These are phyloP conservation scores for Pestalotiopsis sp. DNA, from an alignment of 2,329 filamentous ascomycete species.

Conservation along the genomic window DNA sequence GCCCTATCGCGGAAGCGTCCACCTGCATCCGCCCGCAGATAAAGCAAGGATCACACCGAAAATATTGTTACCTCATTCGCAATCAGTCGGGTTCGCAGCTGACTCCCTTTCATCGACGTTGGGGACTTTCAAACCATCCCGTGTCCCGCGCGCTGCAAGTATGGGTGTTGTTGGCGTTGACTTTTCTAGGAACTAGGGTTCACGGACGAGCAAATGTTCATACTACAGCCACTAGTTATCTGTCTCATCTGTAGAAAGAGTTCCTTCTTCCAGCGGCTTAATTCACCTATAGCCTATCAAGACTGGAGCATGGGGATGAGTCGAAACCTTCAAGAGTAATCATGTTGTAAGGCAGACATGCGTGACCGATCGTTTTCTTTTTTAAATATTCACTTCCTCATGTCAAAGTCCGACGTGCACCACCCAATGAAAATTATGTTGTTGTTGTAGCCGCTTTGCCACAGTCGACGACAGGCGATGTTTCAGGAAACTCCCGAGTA, in stretches of 20 bases:
- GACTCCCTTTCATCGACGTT: neutral
- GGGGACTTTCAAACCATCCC: neutral
- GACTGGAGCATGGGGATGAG: neutral
- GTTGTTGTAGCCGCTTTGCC: neutral
- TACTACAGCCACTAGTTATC: neutral
- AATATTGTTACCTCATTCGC: neutral
- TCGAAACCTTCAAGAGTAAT: neutral
- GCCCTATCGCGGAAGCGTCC: neutral
- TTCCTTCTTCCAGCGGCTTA: neutral
- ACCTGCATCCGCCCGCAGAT: neutral
- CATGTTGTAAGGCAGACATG: neutral
- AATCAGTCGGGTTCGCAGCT: neutral
- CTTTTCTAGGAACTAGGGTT: neutral
- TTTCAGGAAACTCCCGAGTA: no score
- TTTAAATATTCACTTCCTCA: neutral
- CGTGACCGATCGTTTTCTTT: neutral
- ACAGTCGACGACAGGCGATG: neutral
- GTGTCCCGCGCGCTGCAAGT: neutral
- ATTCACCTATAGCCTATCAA: neutral
- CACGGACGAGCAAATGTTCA: neutral
- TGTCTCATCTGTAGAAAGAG: neutral
- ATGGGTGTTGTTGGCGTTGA: neutral
- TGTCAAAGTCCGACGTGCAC: neutral
- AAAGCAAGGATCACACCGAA: neutral
- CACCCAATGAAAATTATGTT: neutral